Percentiles rank a stretch among this genome's conserved stretches.
Conservation (phyloP, 2,329 filamentous ascomycete genomes). For the Neopestalotiopsis rosae region DNA sequence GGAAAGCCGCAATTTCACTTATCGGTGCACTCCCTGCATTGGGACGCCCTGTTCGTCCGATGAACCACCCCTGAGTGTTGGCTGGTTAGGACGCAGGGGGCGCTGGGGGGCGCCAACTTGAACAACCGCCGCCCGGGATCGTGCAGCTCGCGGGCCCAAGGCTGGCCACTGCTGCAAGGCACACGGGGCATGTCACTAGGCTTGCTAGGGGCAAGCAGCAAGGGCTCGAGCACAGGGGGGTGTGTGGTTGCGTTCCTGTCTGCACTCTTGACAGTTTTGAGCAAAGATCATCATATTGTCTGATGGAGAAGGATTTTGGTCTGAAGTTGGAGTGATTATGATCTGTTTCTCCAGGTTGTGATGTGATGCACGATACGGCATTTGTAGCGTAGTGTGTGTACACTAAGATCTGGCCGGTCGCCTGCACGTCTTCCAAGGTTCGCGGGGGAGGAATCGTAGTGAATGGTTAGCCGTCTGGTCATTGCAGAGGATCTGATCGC, state of each 20-base stretch:
- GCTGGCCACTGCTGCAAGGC: slow-evolving; percentile 13
- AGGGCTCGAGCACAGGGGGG: not conserved
- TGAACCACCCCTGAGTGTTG: slow-evolving; percentile 2
- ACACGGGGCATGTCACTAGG: not conserved
- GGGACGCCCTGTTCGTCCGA: not conserved
- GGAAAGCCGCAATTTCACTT: slow-evolving; percentile 33
- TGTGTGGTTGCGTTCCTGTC: not conserved
- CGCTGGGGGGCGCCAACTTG: not conserved
- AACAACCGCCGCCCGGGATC: not conserved
- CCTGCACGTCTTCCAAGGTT: too few species aligned
- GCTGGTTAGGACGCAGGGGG: not conserved
- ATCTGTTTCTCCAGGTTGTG: slow-evolving; percentile 1
- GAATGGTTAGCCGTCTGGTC: not conserved
- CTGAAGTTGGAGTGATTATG: not conserved
- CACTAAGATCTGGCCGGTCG: too few species aligned
- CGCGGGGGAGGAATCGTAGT: not conserved
- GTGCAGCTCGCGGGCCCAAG: not conserved
- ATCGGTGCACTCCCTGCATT: slow-evolving; percentile 22
- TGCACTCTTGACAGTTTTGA: not conserved
- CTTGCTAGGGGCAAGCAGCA: not conserved
- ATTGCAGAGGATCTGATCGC: not conserved
- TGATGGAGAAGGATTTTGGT: not conserved
- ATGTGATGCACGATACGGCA: not conserved
- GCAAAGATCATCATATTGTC: slow-evolving; percentile 7
- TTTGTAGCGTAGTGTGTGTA: not conserved